Percentiles rank a stretch among this genome's conserved stretches.
Evolutionary conservation across 2,329 filamentous ascomycete genomes (phyloP).

Genomic region (Elsinoe fawcettii): DNA sequence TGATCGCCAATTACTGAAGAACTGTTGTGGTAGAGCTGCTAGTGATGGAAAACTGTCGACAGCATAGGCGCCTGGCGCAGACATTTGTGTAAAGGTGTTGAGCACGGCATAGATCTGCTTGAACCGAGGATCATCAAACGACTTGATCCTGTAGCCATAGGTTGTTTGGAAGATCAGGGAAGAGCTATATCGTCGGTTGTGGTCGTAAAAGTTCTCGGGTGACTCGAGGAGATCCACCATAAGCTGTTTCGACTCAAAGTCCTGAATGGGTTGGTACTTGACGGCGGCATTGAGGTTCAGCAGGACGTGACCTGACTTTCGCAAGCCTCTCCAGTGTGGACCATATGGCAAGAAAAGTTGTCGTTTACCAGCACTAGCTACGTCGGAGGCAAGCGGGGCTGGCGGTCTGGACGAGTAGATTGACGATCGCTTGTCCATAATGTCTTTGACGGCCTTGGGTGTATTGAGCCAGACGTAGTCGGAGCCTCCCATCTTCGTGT

Average conservation of each 20-base stretch:
- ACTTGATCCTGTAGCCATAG: slow-evolving; percentile 29
- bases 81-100: slow-evolving; percentile 1
- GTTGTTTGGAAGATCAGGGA: slow-evolving; percentile 30
- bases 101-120: slow-evolving; percentile 11
- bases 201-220: slow-evolving; percentile 27
- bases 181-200: slow-evolving; percentile 29
- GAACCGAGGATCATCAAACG: slow-evolving; percentile 7
- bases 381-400: slow-evolving; percentile 31
- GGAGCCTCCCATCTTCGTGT: slow-evolving; percentile 35
- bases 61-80: slow-evolving; percentile 6
- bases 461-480: slow-evolving; percentile 35
- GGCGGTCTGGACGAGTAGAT: slow-evolving; percentile 21
- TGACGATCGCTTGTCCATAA: slow-evolving; percentile 20
- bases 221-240: slow-evolving; percentile 24
- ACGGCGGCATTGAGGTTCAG: slow-evolving; percentile 24
- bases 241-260: slow-evolving; percentile 20
- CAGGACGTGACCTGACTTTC: slow-evolving; percentile 25
- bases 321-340: slow-evolving; percentile 24
- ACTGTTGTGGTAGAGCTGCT: slow-evolving; percentile 25
- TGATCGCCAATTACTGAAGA: slow-evolving; percentile 28
- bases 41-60: slow-evolving; percentile 26
- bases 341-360: slow-evolving; percentile 27
- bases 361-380: slow-evolving; percentile 22
- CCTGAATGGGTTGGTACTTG: slow-evolving; percentile 25
- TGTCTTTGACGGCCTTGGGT: slow-evolving; percentile 20